Base-by-base conservation (phyloP, 2,329 filamentous ascomycete species). In the Dactylonectria macrodidyma region DNA sequence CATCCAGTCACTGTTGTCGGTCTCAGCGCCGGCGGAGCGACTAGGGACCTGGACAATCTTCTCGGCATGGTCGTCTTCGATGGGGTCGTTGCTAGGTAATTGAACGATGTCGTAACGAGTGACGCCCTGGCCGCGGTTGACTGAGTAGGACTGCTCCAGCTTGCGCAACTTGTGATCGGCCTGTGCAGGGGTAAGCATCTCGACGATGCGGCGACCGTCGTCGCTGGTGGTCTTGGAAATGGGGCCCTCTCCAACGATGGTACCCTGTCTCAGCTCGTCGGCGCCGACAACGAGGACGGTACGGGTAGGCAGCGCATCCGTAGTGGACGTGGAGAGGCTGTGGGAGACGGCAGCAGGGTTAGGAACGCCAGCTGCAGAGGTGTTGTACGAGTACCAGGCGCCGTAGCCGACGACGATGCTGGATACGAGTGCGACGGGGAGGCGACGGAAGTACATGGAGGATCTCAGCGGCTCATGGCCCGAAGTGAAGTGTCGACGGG, bases 31-130 rank as follows among this genome's bases (percentile, higher is more conserved):
- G 38, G 70, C 76, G 82, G 78, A 88, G 82, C 75, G 88, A 60
- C 88, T 87, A 5, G 94, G 92, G 9, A 98, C 90, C 81, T 98
- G 94, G 54, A 99, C 94, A 76, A 98, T 98, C 87, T 97, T 97
- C 84, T 99, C 96, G 59, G 95, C 93, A 78, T 99, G 96, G 78
- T 99, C 97, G 78, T 99, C 96, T 83, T 99, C 96, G 66, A 99
- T 99, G 0, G 96, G 96, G 75, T 97, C 94, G 80, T 99, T 99
- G 84, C 94, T 97, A 10, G 95, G 93, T 68, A 98, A 88, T 81
- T 99, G 96, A 26, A 96, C 95, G 9, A 98, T 86, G 81, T 99
- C 96, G 78, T 99, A 99, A 73, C 96, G 91, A 70, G 97, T 91
- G 46, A 99, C 95, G 44, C 96, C 96, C 79, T 94, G 89, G 14